Percentiles rank a stretch among this genome's conserved stretches.
Evolutionary conservation across 2,329 filamentous ascomycete species (phyloP).

Genomic region (Diaporthe humulicola): DNA sequence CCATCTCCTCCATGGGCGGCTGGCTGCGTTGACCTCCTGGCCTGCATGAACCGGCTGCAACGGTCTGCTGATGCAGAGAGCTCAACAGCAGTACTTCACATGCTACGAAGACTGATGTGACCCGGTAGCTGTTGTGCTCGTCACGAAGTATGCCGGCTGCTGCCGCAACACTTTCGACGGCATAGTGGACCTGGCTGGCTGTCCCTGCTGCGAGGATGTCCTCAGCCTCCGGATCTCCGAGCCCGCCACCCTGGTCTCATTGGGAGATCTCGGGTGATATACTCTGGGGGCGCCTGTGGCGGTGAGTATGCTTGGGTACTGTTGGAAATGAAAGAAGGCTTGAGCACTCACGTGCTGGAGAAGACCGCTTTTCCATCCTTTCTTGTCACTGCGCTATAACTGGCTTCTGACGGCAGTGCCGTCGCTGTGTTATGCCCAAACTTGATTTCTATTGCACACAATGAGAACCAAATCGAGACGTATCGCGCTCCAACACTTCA

Average conservation of each 20-base stretch:
- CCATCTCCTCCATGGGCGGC: not conserved
- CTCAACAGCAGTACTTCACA: no score
- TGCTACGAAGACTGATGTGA: not conserved
- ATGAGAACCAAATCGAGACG: not conserved
- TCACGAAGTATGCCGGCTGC: not conserved
- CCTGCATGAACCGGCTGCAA: constrained; percentile 23
- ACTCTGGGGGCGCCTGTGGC: not conserved
- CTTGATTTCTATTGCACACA: not conserved
- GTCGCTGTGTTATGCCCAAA: no score
- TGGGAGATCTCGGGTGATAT: not conserved
- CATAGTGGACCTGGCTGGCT: not conserved
- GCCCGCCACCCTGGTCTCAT: not conserved
- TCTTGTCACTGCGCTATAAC: not conserved
- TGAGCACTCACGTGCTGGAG: not conserved
- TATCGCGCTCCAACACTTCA: not conserved
- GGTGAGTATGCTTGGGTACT: not conserved
- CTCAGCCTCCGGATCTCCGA: not conserved
- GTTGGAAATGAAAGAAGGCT: not conserved
- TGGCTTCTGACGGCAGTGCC: not conserved
- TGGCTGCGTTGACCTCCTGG: not conserved
- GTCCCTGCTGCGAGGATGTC: not conserved
- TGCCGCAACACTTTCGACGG: not conserved
- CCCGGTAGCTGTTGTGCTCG: not conserved
- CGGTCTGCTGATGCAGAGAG: not conserved
- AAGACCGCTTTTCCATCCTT: not conserved